Conservation (phyloP, 306 rosid species). For the Cucurbita ficifolia region DNA sequence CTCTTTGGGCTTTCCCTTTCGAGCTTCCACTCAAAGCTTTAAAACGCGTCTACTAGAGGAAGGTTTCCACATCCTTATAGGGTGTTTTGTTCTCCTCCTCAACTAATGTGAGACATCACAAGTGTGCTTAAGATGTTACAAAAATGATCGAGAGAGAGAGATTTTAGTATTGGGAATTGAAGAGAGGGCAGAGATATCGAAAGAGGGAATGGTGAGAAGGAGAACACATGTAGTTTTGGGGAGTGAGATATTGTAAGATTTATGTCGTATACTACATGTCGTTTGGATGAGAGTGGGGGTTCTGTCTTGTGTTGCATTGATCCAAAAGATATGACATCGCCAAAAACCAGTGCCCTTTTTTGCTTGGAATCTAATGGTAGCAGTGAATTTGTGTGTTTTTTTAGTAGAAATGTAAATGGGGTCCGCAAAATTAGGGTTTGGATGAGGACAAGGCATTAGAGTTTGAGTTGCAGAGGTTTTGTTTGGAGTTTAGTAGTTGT, state of each 20-base stretch:
- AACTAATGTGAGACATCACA: no score
- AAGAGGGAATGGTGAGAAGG: not conserved
- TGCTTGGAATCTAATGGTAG: not conserved
- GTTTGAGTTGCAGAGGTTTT: conserved; percentile 3
- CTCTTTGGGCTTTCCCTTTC: no score
- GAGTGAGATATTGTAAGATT: conserved; percentile 7
- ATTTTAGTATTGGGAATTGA: conserved; percentile 16
- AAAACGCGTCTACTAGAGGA: no score
- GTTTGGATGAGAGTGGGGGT: conserved; percentile 21
- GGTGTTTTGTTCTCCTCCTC: no score
- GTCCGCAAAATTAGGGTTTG: conserved; percentile 8
- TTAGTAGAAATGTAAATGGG: not conserved
- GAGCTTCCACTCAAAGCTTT: no score
- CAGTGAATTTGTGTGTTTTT: not conserved
- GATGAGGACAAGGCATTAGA: conserved; percentile 16
- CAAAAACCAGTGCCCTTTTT: conserved; percentile 7
- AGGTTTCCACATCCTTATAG: no score
- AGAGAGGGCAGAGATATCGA: not conserved
- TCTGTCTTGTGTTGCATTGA: conserved; percentile 1
- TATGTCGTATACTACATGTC: conserved; percentile 32
- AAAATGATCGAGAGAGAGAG: not conserved
- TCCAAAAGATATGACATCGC: conserved; percentile 19
- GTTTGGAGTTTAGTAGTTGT: not conserved
- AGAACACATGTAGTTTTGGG: conserved; percentile 16
- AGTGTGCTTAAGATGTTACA: no score